phyloP scores from a whole-genome alignment of 139 green algal genomes.

The Chlorella sp. region DNA sequence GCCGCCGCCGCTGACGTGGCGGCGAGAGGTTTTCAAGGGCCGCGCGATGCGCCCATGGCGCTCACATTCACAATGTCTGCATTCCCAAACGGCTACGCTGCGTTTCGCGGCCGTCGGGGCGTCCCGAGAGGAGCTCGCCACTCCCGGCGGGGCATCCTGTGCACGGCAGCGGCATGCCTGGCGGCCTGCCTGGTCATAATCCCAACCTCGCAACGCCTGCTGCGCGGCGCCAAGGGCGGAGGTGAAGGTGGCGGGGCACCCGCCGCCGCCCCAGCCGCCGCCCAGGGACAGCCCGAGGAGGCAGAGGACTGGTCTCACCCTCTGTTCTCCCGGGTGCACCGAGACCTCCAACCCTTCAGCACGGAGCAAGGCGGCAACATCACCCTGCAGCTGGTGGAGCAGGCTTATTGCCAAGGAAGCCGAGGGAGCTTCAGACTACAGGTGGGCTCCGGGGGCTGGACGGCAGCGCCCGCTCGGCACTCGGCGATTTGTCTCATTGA shows the following conservation, averaged over 20 bases:
- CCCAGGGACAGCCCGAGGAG: not conserved
- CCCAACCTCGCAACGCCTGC: not conserved
- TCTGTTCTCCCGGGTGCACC: not conserved
- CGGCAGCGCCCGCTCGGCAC: too few species aligned
- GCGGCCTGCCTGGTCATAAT: not conserved
- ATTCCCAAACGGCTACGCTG: too few species aligned
- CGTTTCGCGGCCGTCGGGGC: too few species aligned
- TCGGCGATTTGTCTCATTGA: too few species aligned
- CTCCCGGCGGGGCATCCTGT: not conserved
- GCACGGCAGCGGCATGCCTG: not conserved
- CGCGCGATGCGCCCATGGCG: too few species aligned
- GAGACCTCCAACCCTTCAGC: not conserved
- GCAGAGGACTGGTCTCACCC: not conserved
- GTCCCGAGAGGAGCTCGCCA: too few species aligned
- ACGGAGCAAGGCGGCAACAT: not conserved
- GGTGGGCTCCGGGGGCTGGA: not conserved
- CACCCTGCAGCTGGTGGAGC: not conserved
- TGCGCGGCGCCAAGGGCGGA: too few species aligned
- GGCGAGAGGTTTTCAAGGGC: too few species aligned
- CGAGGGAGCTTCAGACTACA: not conserved
- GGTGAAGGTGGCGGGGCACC: not conserved
- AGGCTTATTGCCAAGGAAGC: constrained; percentile 20
- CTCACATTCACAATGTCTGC: too few species aligned
- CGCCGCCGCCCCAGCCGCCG: not conserved
- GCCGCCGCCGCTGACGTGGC: too few species aligned